Conservation (phyloP, 2,329 filamentous ascomycete genomes). For the Xylariaceae sp. region DNA sequence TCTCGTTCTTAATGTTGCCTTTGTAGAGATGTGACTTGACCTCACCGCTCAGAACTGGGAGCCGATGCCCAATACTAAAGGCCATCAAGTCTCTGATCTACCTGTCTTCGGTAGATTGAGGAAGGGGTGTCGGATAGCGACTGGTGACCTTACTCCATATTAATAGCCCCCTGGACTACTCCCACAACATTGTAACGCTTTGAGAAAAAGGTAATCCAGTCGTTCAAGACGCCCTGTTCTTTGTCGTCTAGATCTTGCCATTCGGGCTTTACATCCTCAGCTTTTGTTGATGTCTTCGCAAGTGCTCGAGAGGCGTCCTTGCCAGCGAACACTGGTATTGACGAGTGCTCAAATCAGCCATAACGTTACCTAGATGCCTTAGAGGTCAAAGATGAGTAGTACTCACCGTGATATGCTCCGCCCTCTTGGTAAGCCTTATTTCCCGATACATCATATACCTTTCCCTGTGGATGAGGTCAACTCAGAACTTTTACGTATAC, state of each 20-base stretch:
- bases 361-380: background rate
- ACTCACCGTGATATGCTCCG: constrained; percentile 79
- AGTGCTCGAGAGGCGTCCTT: constrained; percentile 94
- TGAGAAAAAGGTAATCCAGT: constrained; percentile 95
- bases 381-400: background rate
- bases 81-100: too few relatives aligned
- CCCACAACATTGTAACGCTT: constrained; percentile 94
- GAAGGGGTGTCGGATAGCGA: too few relatives aligned
- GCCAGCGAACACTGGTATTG: constrained; percentile 75
- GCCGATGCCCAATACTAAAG: too few relatives aligned
- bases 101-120: too few relatives aligned
- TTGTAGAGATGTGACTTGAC: too few relatives aligned
- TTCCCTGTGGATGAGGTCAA: constrained; percentile 58
- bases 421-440: constrained; percentile 82
- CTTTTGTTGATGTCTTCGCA: constrained; percentile 79
- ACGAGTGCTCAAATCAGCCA: constrained; percentile 3
- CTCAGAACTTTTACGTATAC: too few relatives aligned
- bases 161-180: constrained; percentile 57
- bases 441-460: constrained; percentile 88
- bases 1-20: too few relatives aligned
- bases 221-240: constrained; percentile 77
- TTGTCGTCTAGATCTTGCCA: constrained; percentile 82
- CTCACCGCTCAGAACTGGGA: too few relatives aligned
- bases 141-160: constrained; percentile 50
- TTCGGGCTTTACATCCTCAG: constrained; percentile 75